Percentiles rank a stretch among this genome's conserved stretches.
Evolutionary conservation across 495 filamentous ascomycete genomes (phyloP).

Genomic region (Glutinoglossum americanum): DNA sequence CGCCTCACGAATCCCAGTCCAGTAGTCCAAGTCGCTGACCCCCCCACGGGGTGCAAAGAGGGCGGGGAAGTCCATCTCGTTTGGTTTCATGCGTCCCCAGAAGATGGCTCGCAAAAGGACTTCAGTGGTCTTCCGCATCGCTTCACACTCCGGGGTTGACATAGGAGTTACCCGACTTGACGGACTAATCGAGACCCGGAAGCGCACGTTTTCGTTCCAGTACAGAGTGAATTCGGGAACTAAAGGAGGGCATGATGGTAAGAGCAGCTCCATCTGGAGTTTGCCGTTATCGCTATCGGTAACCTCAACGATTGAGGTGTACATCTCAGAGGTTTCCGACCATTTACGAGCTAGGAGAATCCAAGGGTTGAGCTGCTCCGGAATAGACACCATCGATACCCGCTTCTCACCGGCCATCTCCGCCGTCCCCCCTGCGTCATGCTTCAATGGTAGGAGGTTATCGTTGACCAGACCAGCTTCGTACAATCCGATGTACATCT

Average conservation of each 20-base stretch:
- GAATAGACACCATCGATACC: slow-evolving; percentile 27
- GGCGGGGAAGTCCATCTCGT: slow-evolving; percentile 15
- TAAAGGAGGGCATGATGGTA: slow-evolving; percentile 15
- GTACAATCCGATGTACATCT: slow-evolving; percentile 54
- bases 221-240: slow-evolving; percentile 18
- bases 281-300: slow-evolving; percentile 10
- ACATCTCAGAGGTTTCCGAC: slow-evolving; percentile 17
- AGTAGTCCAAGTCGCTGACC: background rate
- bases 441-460: slow-evolving; percentile 42
- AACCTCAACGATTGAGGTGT: slow-evolving; percentile 17
- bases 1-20: background rate
- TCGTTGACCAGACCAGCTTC: slow-evolving; percentile 52
- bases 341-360: slow-evolving; percentile 33
- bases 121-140: slow-evolving; percentile 7
- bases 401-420: slow-evolving; percentile 21
- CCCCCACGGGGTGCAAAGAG: slow-evolving; percentile 14
- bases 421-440: slow-evolving; percentile 18
- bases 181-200: background rate
- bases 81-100: slow-evolving; percentile 10
- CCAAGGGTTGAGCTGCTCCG: slow-evolving; percentile 44
- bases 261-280: slow-evolving; percentile 15
- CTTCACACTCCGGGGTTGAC: background rate
- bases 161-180: background rate
- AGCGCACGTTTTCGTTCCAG: slow-evolving; percentile 21
- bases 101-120: slow-evolving; percentile 18